Percentiles rank a stretch among this genome's conserved stretches.
These are phyloP conservation scores for Coemansia sp. DNA, from an alignment of 192 early-diverging fungal species.

Conservation along the genomic window DNA sequence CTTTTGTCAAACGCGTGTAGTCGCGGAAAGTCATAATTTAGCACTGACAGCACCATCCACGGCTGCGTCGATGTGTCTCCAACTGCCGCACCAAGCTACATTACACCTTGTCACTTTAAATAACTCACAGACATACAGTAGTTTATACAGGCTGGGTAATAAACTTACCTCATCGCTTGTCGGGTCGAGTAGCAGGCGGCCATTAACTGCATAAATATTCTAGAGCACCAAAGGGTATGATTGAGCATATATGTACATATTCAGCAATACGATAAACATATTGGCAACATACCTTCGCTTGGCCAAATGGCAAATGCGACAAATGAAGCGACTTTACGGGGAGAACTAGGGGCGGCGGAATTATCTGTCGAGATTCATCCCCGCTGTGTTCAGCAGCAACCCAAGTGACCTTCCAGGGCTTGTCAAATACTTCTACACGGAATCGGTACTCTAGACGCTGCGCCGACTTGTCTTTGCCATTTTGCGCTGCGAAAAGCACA, in stretches of 20 bases:
- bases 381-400: background rate
- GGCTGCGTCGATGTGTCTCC: constrained; percentile 4
- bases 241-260: background rate
- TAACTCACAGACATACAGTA: too few relatives aligned
- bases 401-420: constrained; percentile 47
- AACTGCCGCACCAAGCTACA: background rate
- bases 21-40: constrained; percentile 19
- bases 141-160: background rate
- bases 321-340: constrained; percentile 34
- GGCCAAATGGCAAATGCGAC: constrained; percentile 25
- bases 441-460: constrained; percentile 17
- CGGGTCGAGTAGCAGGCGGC: constrained; percentile 27
- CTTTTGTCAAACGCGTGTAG: constrained; percentile 17
- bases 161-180: constrained; percentile 3
- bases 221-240: background rate
- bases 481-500: constrained; percentile 3
- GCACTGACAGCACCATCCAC: constrained; percentile 24
- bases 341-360: constrained; percentile 32
- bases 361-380: background rate
- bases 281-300: constrained; percentile 12
- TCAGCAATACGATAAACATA: background rate
- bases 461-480: background rate
- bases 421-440: constrained; percentile 17
- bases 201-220: constrained; percentile 23
- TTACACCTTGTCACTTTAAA: background rate